Evolutionary conservation across 2,329 filamentous ascomycete genomes (phyloP), one percentile per base, ranked within the genome.

Genomic region (Fusarium sulawesiense): DNA sequence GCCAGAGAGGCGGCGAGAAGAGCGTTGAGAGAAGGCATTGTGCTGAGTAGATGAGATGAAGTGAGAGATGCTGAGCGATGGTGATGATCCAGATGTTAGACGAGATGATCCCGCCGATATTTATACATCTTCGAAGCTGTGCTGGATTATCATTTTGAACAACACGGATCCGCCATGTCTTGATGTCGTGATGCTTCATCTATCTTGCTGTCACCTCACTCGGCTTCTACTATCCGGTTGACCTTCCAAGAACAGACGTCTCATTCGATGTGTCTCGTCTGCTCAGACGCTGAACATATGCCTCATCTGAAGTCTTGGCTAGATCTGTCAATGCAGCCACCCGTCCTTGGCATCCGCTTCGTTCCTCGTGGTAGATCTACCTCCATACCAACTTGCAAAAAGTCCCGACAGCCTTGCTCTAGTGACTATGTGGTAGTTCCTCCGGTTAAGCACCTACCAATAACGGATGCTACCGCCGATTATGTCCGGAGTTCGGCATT

Each of bases 1-100:
- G 73, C 66, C 60, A 76, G 21, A 55, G 71, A 66, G 44, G 72
- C 72, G 14, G 64, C 32, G 16, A 66, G 54, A 13, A 66, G 63
- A 5, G 63, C 63, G 42, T 66, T 59, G 4, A 66, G 16, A 14
- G 61, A 66, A 66, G 61, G 63, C 63, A 66, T 66, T 11, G 32
- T 49, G 42, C 30, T 11, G 16, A 25, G 29, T 8, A 53, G 23
- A 51, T 9, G 16, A 16, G 12, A 54, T 7, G 6, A 32, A 32
- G 29, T 25, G 27, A 23, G 20, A 61, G 32, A 34, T 41, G 21
- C 16, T 44, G 41, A 23, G 48, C 7, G 51, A 48, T 58, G 46
- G 20, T 53, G 53, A 60, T 51, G 18, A 21, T 49, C 9, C 21
- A 8, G 27, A 16, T 11, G 7, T 2, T 41, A 21, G 23, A 60